Evolutionary conservation across 495 filamentous ascomycete genomes (phyloP).

Genomic region (Podospora conica): DNA sequence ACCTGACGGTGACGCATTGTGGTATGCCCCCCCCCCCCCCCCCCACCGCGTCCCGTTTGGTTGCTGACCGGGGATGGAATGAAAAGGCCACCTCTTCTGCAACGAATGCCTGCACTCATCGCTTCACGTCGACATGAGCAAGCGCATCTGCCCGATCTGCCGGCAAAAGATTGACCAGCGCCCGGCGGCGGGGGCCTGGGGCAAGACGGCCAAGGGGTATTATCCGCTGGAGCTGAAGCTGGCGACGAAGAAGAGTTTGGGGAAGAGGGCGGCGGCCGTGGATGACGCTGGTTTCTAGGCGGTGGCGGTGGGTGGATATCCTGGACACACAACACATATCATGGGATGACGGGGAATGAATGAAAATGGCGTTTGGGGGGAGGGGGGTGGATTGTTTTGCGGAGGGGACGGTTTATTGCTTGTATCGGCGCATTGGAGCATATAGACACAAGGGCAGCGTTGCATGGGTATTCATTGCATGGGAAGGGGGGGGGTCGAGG

Average conservation of each 20-base stretch:
- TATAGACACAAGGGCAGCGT: not conserved
- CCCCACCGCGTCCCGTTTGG: not conserved
- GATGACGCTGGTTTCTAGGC: not conserved
- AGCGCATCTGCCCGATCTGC: conserved; percentile 48
- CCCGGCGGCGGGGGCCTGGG: conserved; percentile 33
- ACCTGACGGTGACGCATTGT: conserved; percentile 73
- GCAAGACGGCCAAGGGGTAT: conserved; percentile 35
- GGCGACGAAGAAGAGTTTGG: conserved; percentile 43
- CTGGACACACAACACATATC: not conserved
- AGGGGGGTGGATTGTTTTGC: not conserved
- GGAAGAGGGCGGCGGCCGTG: conserved; percentile 29
- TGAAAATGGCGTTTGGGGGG: not conserved
- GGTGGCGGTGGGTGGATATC: not conserved
- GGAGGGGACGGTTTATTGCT: not conserved
- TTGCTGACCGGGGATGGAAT: not conserved
- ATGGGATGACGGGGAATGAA: not conserved
- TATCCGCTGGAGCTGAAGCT: conserved; percentile 59
- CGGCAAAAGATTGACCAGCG: conserved; percentile 51
- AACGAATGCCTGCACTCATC: conserved; percentile 72
- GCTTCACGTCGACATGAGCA: conserved; percentile 52
- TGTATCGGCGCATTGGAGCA: not conserved
- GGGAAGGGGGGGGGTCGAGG: not conserved
- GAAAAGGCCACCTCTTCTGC: conserved; percentile 83
- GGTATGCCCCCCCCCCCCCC: conserved; percentile 49
- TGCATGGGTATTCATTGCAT: not conserved